A percentile compares a stretch with the other conserved stretches of the same genome.
phyloP scores from a whole-genome alignment of 2,329 filamentous ascomycete genomes.

The Coniochaeta pulveracea region DNA sequence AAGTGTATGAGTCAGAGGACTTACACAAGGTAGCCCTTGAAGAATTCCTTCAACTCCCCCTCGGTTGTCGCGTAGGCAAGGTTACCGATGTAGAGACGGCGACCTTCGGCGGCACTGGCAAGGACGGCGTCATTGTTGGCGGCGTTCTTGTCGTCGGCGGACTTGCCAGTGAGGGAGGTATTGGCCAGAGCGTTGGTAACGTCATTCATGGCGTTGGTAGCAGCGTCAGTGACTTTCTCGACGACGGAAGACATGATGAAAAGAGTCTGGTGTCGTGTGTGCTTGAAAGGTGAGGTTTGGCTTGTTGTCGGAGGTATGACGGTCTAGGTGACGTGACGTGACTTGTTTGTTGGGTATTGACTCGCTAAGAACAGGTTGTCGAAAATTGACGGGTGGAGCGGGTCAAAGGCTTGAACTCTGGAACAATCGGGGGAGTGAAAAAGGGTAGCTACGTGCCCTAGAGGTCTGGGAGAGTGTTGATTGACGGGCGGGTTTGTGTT shows the following conservation, averaged over 20 bases:
- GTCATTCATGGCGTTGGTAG: constrained; percentile 62
- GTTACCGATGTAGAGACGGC: constrained; percentile 99
- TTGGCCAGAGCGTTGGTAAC: constrained; percentile 65
- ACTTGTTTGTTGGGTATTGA: constrained; percentile 22
- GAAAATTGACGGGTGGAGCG: constrained; percentile 14
- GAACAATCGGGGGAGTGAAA: constrained; percentile 53
- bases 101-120: constrained; percentile 95
- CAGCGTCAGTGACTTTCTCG: constrained; percentile 53
- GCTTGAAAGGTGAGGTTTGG: constrained; percentile 18
- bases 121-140: constrained; percentile 81
- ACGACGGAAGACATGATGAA: constrained; percentile 75
- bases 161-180: constrained; percentile 53
- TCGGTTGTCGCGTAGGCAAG: constrained; percentile 99
- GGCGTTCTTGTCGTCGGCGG: constrained; percentile 40
- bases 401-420: constrained; percentile 51
- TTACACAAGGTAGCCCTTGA: constrained; percentile 99
- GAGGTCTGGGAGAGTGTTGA: constrained; percentile 33
- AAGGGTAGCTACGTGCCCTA: constrained; percentile 91
- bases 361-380: constrained; percentile 12
- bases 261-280: constrained; percentile 21
- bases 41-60: constrained; percentile 99
- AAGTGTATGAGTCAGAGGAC: constrained; percentile 26
- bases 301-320: constrained; percentile 21
- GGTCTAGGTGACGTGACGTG: constrained; percentile 29
- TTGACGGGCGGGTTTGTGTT: constrained; percentile 26